Evolutionary conservation across 495 filamentous ascomycete species (phyloP).

Genomic region (Clohesyomyces aquaticus): DNA sequence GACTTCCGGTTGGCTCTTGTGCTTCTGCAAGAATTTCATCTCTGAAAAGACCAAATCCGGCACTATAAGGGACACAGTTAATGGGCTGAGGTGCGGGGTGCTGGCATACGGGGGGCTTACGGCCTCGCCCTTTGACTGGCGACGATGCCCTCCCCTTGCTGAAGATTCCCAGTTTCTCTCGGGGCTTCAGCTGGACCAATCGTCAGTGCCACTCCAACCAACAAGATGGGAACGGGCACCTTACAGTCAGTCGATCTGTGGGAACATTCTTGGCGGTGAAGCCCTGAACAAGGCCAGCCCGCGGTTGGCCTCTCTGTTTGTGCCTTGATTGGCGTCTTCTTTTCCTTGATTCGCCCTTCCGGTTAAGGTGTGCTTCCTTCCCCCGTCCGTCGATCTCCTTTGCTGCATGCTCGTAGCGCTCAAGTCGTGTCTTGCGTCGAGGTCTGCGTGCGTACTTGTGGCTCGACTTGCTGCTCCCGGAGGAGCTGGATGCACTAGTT

Average conservation of each 20-base stretch:
- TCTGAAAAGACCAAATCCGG: constrained; percentile 70
- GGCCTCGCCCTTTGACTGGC: constrained; percentile 54
- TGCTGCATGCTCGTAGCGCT: constrained; percentile 54
- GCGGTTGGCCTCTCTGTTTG: constrained; percentile 46
- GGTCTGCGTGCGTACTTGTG: constrained; percentile 43
- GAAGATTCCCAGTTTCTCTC: constrained; percentile 65
- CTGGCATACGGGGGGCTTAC: constrained; percentile 44
- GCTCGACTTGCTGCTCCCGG: constrained; percentile 27
- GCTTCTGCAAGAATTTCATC: constrained; percentile 62
- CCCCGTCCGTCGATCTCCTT: constrained; percentile 49
- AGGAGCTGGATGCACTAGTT: constrained; percentile 1
- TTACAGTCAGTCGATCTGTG: constrained; percentile 54
- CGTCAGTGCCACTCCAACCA: constrained; percentile 19
- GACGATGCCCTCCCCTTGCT: constrained; percentile 70
- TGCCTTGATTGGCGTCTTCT: constrained; percentile 45
- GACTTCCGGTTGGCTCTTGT: constrained; percentile 42
- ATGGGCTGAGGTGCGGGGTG: constrained; percentile 29
- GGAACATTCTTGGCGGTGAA: constrained; percentile 69
- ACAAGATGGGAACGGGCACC: constrained; percentile 53
- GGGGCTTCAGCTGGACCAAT: constrained; percentile 58
- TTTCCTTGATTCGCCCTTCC: constrained; percentile 38
- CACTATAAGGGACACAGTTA: constrained; percentile 50
- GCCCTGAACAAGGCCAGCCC: constrained; percentile 60
- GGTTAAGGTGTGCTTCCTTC: constrained; percentile 27
- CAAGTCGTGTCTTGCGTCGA: constrained; percentile 42